These are phyloP conservation scores for Mycena indigotica DNA, from an alignment of 768 basidiomycete species.

Conservation along the genomic window DNA sequence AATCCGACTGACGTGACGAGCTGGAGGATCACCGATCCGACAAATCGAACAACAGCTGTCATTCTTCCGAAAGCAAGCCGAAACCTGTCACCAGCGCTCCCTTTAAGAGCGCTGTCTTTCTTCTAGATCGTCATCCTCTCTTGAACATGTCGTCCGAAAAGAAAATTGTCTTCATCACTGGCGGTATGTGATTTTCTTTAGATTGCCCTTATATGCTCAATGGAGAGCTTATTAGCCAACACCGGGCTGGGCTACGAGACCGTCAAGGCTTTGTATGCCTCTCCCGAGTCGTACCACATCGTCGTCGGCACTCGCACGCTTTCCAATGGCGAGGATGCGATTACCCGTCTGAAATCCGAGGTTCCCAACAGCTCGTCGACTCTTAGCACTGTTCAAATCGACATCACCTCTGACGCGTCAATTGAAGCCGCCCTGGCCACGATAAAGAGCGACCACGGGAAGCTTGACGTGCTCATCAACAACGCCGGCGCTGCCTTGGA, in stretches of 20 bases:
- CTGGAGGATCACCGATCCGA: too few relatives aligned
- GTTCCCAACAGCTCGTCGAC: not conserved
- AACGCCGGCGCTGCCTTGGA: slow-evolving; percentile 6
- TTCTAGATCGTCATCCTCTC: too few relatives aligned
- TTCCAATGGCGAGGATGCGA: slow-evolving; percentile 3
- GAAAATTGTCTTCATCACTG: slow-evolving; percentile 9
- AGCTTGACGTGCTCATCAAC: slow-evolving; percentile 12
- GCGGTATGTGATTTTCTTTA: not conserved
- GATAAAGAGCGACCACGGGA: not conserved
- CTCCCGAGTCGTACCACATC: slow-evolving; percentile 2
- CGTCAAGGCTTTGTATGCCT: slow-evolving; percentile 2
- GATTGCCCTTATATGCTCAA: not conserved
- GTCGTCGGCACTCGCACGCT: slow-evolving; percentile 8
- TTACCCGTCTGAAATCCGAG: slow-evolving; percentile 1
- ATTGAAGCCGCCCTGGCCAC: slow-evolving; percentile 2
- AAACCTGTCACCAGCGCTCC: too few relatives aligned
- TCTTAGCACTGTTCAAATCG: slow-evolving; percentile 3
- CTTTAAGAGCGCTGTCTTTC: too few relatives aligned
- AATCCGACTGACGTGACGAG: too few relatives aligned
- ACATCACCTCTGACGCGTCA: slow-evolving; percentile 8
- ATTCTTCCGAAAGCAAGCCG: too few relatives aligned
- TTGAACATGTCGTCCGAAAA: not conserved
- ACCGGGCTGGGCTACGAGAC: slow-evolving; percentile 12
- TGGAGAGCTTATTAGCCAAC: not conserved
- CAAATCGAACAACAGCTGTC: too few relatives aligned